Conservation (phyloP, 2,329 filamentous ascomycete species). For the Fusarium citri region DNA sequence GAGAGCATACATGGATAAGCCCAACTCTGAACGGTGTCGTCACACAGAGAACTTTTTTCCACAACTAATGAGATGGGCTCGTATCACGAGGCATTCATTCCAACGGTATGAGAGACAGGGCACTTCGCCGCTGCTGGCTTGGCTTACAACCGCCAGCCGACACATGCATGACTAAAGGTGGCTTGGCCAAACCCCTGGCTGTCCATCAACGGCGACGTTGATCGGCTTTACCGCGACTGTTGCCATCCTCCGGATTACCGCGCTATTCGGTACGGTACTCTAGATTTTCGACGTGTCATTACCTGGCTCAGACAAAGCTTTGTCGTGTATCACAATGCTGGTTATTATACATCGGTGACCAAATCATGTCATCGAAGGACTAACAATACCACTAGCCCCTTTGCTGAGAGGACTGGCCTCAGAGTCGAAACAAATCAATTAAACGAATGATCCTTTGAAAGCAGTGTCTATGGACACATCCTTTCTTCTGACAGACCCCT, state of each 20-base stretch:
- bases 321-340: constrained; percentile 40
- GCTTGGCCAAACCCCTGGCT: constrained; percentile 26
- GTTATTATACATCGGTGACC: constrained; percentile 12
- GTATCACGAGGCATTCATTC: constrained; percentile 30
- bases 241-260: neutral
- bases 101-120: constrained; percentile 34
- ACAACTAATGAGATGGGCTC: neutral
- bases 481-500: constrained; percentile 5
- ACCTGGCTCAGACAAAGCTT: constrained; percentile 39
- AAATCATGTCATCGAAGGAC: neutral
- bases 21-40: neutral
- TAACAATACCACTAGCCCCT: neutral
- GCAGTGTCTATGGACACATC: constrained; percentile 1
- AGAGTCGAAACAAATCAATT: constrained; percentile 38
- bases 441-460: neutral
- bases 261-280: neutral
- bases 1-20: constrained; percentile 14
- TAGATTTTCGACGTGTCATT: constrained; percentile 2
- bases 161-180: constrained; percentile 22
- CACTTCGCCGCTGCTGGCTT: constrained; percentile 43
- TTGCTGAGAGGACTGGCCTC: constrained; percentile 21
- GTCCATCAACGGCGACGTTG: constrained; percentile 8
- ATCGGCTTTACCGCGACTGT: constrained; percentile 19
- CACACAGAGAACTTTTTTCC: neutral
- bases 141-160: constrained; percentile 30